Base-by-base conservation (phyloP, 352 stramenopile genomes). In the Globisporangium perplexum region DNA sequence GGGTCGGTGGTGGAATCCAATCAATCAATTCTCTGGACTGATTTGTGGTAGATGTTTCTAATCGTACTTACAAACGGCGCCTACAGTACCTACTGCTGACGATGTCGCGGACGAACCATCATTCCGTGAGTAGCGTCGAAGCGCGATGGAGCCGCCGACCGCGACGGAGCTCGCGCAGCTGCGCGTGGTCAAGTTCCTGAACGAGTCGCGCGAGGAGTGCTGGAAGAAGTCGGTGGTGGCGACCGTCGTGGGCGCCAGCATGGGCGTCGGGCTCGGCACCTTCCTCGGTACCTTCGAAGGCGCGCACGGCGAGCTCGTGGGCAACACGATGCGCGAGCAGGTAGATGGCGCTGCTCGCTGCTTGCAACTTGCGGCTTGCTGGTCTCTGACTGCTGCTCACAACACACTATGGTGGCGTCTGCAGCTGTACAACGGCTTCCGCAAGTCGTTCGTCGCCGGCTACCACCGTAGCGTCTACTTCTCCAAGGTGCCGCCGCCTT, bases 261-360 rank as follows among this genome's bases (percentile, higher is more conserved):
- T 95, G 83, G 85, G 85, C 53, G 71, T 95, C 18, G 83, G 85
- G 1, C 61, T 95, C 33, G 85, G 85, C 61, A 87, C 78, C 41
- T 95, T 95, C 56, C 74, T 95, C 12, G 85, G 85, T 62, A 95
- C 85, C 39, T 93, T 95, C 42, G 85, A 95, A 55, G 85, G 83
- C 26, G 85, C 85, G 22, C 85, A 95, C 42, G 85, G 85, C 47
- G 85, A 95, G 47, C 66, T 95, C 12, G 74, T 93, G 22, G 85
- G 85, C 45, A 79, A 85, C 31, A 92, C 76, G 39, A 95, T 93
- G 83, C 83, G 78, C 47, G 73, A 93, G 51, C 85, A 92, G 81
- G 81, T 89, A 38, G 23, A 26, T 28, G 11, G n/a, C n/a, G n/a
- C n/a, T 4, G n/a, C 20, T 7, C 20, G 7, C 42, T 5, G 18